Evolutionary conservation across 2,329 filamentous ascomycete genomes (phyloP).

Genomic region (Colletotrichum viniferum): DNA sequence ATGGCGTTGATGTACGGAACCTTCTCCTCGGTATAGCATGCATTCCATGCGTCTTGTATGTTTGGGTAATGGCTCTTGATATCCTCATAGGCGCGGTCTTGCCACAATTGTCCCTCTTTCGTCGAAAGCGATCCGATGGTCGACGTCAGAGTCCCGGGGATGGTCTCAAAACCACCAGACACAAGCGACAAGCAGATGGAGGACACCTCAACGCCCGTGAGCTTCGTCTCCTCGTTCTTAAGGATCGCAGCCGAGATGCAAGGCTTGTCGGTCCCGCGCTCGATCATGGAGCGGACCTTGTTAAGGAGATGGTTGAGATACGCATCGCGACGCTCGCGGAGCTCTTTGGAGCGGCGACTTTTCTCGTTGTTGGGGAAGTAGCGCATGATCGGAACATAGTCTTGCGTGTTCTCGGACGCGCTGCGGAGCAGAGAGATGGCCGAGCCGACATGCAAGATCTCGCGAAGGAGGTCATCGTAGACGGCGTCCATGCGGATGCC

Average conservation of each 20-base stretch:
- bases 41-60: not conserved
- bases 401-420: conserved; percentile 84
- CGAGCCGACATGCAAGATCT: conserved; percentile 78
- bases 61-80: not conserved
- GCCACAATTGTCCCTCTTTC: not conserved
- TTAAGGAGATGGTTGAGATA: conserved; percentile 71
- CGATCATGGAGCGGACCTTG: conserved; percentile 46
- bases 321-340: conserved; percentile 70
- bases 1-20: not conserved
- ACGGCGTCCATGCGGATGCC: conserved; percentile 77
- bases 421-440: conserved; percentile 77
- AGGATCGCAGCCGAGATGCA: not conserved
- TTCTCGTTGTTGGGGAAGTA: conserved; percentile 57
- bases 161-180: not conserved
- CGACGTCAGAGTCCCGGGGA: not conserved
- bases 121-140: not conserved
- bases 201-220: not conserved
- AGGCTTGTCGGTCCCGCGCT: not conserved
- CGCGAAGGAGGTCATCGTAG: conserved; percentile 68
- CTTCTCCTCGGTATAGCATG: not conserved
- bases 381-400: conserved; percentile 79
- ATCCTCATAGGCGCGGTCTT: not conserved
- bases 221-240: not conserved
- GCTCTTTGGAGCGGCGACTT: conserved; percentile 67
- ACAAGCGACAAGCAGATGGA: not conserved